Conservation (phyloP, 1,284 basidiomycete species). For the Puccinia hordei region DNA sequence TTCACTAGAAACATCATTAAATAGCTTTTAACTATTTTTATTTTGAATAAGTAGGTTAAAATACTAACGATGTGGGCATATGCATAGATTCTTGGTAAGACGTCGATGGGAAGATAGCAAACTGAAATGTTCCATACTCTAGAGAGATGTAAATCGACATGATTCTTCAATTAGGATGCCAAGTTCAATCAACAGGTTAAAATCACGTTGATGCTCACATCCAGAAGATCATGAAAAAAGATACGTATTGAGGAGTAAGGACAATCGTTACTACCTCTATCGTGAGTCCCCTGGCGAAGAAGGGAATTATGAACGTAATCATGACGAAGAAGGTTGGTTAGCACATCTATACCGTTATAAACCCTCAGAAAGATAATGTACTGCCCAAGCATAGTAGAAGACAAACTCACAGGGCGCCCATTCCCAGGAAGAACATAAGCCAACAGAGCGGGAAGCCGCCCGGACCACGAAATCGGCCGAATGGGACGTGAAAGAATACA, state of each 20-base stretch:
- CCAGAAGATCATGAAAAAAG: conserved; percentile 45
- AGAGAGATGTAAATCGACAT: background rate
- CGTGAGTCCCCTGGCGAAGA: conserved; percentile 29
- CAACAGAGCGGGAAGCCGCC: conserved; percentile 42
- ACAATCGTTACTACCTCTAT: conserved; percentile 29
- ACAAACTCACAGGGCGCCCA: conserved; percentile 42
- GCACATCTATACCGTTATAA: background rate
- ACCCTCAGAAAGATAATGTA: background rate
- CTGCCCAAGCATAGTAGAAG: no score
- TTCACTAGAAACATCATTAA: background rate
- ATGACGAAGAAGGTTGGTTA: background rate
- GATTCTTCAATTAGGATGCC: background rate
- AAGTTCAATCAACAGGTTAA: background rate
- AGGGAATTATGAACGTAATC: background rate
- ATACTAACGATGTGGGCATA: conserved; percentile 41
- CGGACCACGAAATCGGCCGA: conserved; percentile 7
- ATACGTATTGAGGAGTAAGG: conserved; percentile 31
- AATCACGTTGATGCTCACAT: conserved; percentile 23
- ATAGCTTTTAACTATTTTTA: background rate
- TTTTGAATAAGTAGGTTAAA: background rate
- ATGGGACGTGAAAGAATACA: conserved; percentile 41
- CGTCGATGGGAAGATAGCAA: conserved; percentile 20
- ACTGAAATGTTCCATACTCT: conserved; percentile 47
- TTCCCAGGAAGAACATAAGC: conserved; percentile 39
- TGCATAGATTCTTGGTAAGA: conserved; percentile 32